phyloP scores from a whole-genome alignment of 805 yeast species.

The Lipomyces spencermartinsiae region DNA sequence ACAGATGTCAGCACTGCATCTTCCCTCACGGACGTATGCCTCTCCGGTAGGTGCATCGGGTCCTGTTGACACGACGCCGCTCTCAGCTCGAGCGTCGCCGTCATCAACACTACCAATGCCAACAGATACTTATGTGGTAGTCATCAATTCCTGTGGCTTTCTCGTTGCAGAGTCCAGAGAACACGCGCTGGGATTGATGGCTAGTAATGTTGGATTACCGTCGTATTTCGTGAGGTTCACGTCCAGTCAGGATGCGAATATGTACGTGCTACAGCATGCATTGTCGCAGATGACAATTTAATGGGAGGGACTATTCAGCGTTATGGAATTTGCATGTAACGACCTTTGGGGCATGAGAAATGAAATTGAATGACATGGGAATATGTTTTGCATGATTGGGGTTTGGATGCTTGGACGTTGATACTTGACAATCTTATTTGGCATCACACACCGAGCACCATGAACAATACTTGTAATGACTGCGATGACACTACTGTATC shows the following conservation, averaged over 20 bases:
- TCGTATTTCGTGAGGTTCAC: constrained; percentile 25
- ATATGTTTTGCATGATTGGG: not conserved
- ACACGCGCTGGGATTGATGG: constrained; percentile 19
- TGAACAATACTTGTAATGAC: not conserved
- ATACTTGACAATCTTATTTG: not conserved
- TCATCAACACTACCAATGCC: not conserved
- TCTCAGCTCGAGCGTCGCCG: not conserved
- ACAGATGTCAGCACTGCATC: constrained; percentile 8
- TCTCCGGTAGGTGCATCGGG: not conserved
- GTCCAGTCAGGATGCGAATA: constrained; percentile 18
- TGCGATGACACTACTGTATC: not conserved
- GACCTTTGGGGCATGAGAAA: not conserved
- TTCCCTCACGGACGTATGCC: constrained; percentile 5
- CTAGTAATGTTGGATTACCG: constrained; percentile 5
- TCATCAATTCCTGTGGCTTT: constrained; percentile 19
- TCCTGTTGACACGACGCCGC: not conserved
- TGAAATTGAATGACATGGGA: not conserved
- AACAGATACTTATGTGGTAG: constrained; percentile 14
- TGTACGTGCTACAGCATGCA: constrained; percentile 20
- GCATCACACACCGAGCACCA: not conserved
- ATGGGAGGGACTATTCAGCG: not conserved
- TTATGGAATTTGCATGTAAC: not conserved
- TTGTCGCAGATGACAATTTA: constrained; percentile 4
- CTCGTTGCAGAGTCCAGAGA: constrained; percentile 13
- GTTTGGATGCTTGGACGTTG: not conserved